Conservation (phyloP, 225 moss, liverwort and hornwort genomes). For the Bryum argenteum region DNA sequence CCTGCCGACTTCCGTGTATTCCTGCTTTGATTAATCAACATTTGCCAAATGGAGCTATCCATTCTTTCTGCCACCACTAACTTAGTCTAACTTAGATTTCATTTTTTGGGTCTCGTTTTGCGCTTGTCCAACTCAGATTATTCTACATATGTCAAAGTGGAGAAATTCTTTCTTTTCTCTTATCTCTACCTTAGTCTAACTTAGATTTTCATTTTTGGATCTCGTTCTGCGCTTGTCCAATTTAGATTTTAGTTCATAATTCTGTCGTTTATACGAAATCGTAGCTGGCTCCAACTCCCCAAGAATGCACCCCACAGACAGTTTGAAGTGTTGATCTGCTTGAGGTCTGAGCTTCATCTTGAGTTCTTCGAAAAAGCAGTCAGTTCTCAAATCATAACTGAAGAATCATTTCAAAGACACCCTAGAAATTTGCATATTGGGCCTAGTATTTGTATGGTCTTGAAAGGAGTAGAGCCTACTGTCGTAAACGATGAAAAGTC, state of each 20-base stretch:
- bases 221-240: neutral
- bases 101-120: neutral
- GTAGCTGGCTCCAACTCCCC: neutral
- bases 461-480: slow-evolving; percentile 1
- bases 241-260: too few species aligned
- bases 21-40: neutral
- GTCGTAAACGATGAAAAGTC: neutral
- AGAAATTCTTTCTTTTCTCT: too few species aligned
- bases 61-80: neutral
- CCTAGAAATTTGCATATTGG: neutral
- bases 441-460: neutral
- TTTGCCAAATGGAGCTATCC: neutral
- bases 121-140: neutral
- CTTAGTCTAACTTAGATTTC: neutral
- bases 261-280: too few species aligned
- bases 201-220: slow-evolving; percentile 3
- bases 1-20: neutral
- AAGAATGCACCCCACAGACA: too few species aligned
- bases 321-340: too few species aligned
- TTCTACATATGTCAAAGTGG: too few species aligned
- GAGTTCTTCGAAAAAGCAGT: neutral
- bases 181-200: neutral
- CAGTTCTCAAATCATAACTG: neutral
- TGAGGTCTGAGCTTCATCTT: neutral
- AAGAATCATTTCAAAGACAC: neutral